Base-by-base conservation (phyloP, 768 basidiomycete species). In the Mycena sanguinolenta region DNA sequence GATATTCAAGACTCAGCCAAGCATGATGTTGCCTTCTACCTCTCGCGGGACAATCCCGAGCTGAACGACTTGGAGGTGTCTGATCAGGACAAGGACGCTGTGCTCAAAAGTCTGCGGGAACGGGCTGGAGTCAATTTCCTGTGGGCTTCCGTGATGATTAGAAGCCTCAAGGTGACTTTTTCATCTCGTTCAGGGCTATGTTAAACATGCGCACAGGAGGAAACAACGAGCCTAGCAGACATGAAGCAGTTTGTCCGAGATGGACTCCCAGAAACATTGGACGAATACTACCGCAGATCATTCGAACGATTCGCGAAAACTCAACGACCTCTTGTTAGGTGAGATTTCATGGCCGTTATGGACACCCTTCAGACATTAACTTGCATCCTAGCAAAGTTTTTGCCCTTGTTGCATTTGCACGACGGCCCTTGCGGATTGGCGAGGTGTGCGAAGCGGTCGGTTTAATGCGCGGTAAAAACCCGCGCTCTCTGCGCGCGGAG, bases 61-160 rank as follows among this genome's bases (percentile, higher is more conserved):
- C 58, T 69, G 6, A 12, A 39, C 16, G 58, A 73, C 0, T 42
- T 69, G 52, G 39, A 65, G 28, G 28, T 63, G 9, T 52, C 63
- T 1, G 67, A 70, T 38, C 39, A 12, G 8, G 58, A 72, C 36
- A 65, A 67, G 36, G 59, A 63, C 12, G 19, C 52, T 13, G 39
- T 71, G 3, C 61, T 71, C 1, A 19, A 30, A 25, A 63, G 54
- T 28, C 28, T 76, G 44, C 59, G 61, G 9, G n/a, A 9, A n/a
- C 66, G 71, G 9, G 80, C 75, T 6, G 68, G 79, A 38, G 74
- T 74, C n/a, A 77, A 77, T 50, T 67, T 67, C n/a, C 32, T 67
- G 38, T 67, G 65, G 65, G 65, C 65, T 21, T 14, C 58, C 2
- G 28, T 67, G 9, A 67, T 67, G 65, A 17, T 57, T 42, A 16